Conservation (phyloP, 306 rosid genomes). For the Dryas drummondii region DNA sequence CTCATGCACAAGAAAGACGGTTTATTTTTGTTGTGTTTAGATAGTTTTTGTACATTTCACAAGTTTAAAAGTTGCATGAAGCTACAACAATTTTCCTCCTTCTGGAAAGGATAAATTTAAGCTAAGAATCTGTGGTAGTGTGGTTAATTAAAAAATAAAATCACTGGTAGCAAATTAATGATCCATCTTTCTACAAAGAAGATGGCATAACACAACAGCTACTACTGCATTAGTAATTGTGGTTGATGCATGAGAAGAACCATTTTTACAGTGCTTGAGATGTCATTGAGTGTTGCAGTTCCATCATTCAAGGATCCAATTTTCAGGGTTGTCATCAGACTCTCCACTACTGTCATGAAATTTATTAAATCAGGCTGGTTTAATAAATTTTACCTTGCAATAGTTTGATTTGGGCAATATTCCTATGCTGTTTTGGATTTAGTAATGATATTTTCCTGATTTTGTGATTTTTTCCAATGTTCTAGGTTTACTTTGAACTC, state of each 20-base stretch:
- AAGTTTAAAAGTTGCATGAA: background rate
- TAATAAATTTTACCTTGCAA: no score
- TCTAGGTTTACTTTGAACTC: slow-evolving; percentile 79
- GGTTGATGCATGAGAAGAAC: background rate
- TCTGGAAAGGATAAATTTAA: background rate
- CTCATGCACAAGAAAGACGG: background rate
- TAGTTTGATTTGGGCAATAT: background rate
- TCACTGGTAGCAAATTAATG: background rate
- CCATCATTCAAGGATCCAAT: no score
- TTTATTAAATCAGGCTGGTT: no score
- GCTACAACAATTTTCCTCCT: background rate
- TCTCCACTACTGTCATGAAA: no score
- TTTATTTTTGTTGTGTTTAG: background rate
- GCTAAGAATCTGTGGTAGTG: background rate
- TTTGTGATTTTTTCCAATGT: slow-evolving; percentile 6
- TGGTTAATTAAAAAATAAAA: no score
- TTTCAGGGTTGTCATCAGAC: no score
- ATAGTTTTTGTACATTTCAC: background rate
- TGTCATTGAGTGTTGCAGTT: no score
- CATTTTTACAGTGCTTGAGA: no score
- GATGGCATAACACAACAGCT: background rate
- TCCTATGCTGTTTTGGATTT: slow-evolving; percentile 18
- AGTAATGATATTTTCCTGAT: slow-evolving; percentile 6
- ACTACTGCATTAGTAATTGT: background rate
- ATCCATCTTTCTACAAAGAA: no score